Percentiles rank a stretch among this genome's conserved stretches.
phyloP scores from a whole-genome alignment of 2,329 filamentous ascomycete species.

The Rugonectria rugulosa region DNA sequence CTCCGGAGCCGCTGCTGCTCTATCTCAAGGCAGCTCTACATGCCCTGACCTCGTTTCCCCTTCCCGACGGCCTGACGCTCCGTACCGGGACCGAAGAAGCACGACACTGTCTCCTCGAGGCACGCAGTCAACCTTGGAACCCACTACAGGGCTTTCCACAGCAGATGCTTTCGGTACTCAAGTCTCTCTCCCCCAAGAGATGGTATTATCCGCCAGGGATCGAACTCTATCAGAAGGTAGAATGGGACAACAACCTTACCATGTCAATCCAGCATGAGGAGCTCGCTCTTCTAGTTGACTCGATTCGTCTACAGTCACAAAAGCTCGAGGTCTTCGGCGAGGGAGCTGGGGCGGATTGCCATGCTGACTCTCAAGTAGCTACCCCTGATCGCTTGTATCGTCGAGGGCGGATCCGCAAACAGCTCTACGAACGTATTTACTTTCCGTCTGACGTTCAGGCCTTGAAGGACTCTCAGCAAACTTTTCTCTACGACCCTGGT shows the following conservation, averaged over 20 bases:
- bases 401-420: slow-evolving; percentile 22
- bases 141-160: not conserved
- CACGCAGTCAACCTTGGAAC: slow-evolving; percentile 3
- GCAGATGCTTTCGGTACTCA: slow-evolving; percentile 14
- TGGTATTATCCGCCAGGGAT: slow-evolving; percentile 48
- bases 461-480: not conserved
- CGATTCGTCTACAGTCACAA: slow-evolving; percentile 42
- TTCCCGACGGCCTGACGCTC: slow-evolving; percentile 65
- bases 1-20: slow-evolving; percentile 60
- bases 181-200: slow-evolving; percentile 39
- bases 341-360: not conserved
- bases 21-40: slow-evolving; percentile 67
- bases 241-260: slow-evolving; percentile 44
- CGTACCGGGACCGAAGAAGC: slow-evolving; percentile 48
- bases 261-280: slow-evolving; percentile 48
- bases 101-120: not conserved
- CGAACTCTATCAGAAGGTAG: slow-evolving; percentile 44
- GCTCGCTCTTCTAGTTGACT: slow-evolving; percentile 39
- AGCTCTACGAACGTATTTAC: slow-evolving; percentile 25
- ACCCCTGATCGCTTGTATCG: not conserved
- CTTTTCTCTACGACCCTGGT: not conserved
- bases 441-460: slow-evolving; percentile 1
- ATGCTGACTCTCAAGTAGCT: no score
- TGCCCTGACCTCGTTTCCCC: slow-evolving; percentile 63
- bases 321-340: slow-evolving; percentile 35